Base-by-base conservation (phyloP, 306 rosid genomes). In the Trifolium pratense region DNA sequence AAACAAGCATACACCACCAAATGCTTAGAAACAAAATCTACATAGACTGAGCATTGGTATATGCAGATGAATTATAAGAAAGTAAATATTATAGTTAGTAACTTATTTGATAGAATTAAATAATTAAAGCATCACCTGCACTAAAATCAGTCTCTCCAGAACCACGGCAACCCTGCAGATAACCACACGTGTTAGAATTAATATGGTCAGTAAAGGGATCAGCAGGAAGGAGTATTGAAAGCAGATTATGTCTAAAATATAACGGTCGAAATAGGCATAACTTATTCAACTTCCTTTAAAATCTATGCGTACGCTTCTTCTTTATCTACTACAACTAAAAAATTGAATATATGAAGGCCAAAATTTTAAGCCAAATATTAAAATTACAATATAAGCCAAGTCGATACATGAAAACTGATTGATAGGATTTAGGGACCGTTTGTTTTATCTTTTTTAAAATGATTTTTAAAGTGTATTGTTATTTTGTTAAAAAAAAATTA, bases 141-240 rank as follows among this genome's bases (percentile, higher is more conserved):
- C 89, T 80, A 87, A 79, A 87, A 77, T 74, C 96, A 61, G 79
- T 83, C 73, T 95, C 97, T 66, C 89, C 97, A 74, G 79, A 81
- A 48, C 90, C 86, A 76, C 88, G 86, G 90, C 96, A 88, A 79
- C 99, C 95, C 99, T 95, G 93, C 59, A 53, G 48, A 71, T 73
- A 78, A 48, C 42, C 71, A 48, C 15, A 48, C 34, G 71, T 72
- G 55, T 66, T 17, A 56, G 68, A n/a, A 31, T 71, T 25, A 77
- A 23, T 36, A 53, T 48, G 70, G 26, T 67, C 39, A 51, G 65
- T 32, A 71, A 48, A 25, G 45, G 63, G 40, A 57, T 39, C 34
- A 52, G 23, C 6, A 53, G 31, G 52, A 61, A 65, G 68, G 59
- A 74, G 64, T 69, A 0, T 1, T 46, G 39, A 82, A 65, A 42